Conservation (phyloP, 441 rosid genomes). For the Adansonia madagascariensis region DNA sequence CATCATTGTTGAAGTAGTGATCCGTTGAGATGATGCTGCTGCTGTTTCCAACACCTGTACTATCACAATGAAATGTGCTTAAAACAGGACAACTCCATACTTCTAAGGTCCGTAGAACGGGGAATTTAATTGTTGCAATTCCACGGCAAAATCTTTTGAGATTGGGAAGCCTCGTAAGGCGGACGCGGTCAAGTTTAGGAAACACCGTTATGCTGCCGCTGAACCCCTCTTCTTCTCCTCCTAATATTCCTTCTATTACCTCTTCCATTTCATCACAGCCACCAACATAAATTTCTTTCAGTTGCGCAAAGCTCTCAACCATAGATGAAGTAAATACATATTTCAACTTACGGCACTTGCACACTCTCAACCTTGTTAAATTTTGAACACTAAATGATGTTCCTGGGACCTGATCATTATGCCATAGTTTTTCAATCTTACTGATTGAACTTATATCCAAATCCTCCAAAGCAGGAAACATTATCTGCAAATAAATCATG, state of each 20-base stretch:
- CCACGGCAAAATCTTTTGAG: background rate
- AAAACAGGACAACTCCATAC: background rate
- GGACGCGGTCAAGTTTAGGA: background rate
- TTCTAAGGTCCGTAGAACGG: background rate
- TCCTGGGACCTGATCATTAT: background rate
- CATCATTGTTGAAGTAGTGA: too few species aligned
- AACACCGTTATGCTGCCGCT: background rate
- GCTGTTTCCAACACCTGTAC: background rate
- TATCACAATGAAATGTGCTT: background rate
- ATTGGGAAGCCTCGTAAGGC: too few species aligned
- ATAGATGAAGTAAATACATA: background rate
- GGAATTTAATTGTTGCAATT: background rate
- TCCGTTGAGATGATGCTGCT: too few species aligned
- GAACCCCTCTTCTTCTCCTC: background rate
- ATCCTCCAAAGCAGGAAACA: background rate
- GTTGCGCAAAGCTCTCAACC: slow-evolving; percentile 18
- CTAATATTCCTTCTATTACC: background rate
- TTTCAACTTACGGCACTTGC: background rate
- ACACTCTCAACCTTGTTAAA: background rate
- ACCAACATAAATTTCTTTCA: slow-evolving; percentile 13
- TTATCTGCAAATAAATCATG: background rate
- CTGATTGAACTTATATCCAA: accelerated
- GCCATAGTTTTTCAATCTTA: background rate
- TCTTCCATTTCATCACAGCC: background rate
- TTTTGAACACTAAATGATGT: background rate